Base-by-base conservation (phyloP, 192 early-diverging fungal genomes). In the Entomortierella chlamydospora region DNA sequence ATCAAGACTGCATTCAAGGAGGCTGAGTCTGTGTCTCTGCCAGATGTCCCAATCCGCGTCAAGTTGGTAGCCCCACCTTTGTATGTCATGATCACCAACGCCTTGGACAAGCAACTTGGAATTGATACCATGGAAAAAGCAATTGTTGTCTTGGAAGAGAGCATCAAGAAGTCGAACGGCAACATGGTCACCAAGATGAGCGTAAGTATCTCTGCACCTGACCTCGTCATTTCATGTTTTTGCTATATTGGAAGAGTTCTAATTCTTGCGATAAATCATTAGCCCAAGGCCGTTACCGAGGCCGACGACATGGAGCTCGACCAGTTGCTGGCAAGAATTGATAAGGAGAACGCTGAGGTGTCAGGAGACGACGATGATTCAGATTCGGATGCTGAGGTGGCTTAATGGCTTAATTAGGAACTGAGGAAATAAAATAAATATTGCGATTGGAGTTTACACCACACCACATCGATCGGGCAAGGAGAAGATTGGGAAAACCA, bases 281-380 rank as follows among this genome's bases (percentile, higher is more conserved):
- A 83, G 82, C 96, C 98, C 57, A 92, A 92, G 73, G 91, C 92
- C 49, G 95, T 99, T 17, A 92, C 89, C 59, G 96, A 96, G 70
- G 90, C 91, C 29, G 98, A 99, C 76, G 98, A 99, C 68, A 84
- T 87, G 81, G 98, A 99, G 87, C 91, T 99, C 57, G 93, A 90
- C 62, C 92, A 92, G 61, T 82, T 96, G 43, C 91, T 99, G 90
- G 94, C 90, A 63, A 89, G 90, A 62, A 93, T 91, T 39, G 95
- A 95, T 82, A 91, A 92, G 85, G 94, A 97, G 84, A 98, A 97
- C 83, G 91, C 90, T 60, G 93, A 97, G 82, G 92, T 98, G 31
- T 88, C 91, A 7, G 97, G 94, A 77, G 97, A 99, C 85, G 95
- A 95, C 58, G 95, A 97, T 76, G 88, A 90, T 64, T 91, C 88